These are phyloP conservation scores for Echinosophora koreensis DNA, from an alignment of 306 rosid genomes.

Conservation along the genomic window DNA sequence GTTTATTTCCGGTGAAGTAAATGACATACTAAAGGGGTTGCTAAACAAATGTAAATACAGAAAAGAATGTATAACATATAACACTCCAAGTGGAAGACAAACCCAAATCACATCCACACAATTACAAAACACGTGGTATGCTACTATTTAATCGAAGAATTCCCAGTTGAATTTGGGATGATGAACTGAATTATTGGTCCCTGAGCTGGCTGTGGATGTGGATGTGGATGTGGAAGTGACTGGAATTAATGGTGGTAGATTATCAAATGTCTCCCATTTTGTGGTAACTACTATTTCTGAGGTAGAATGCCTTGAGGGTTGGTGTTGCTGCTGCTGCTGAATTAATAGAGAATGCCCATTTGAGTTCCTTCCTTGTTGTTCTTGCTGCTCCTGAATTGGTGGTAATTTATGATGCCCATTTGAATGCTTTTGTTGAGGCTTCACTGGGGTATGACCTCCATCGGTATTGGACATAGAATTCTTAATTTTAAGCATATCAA, in stretches of 20 bases:
- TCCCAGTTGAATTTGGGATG: slow-evolving; percentile 88
- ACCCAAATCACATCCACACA: slow-evolving; percentile 71
- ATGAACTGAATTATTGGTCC: slow-evolving; percentile 57
- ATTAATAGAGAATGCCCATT: slow-evolving; percentile 41
- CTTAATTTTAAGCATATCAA: slow-evolving; percentile 79
- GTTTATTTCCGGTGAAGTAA: slow-evolving; percentile 65
- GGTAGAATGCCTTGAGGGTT: slow-evolving; percentile 49
- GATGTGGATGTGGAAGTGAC: slow-evolving; percentile 53
- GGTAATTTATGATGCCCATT: slow-evolving; percentile 46
- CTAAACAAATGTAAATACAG: slow-evolving; percentile 79
- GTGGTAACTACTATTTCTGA: slow-evolving; percentile 83
- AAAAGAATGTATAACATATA: slow-evolving; percentile 71
- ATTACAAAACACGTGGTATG: slow-evolving; percentile 51
- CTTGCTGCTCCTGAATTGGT: slow-evolving; percentile 59
- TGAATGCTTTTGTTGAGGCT: slow-evolving; percentile 51
- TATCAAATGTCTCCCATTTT: slow-evolving; percentile 92
- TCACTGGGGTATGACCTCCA: slow-evolving; percentile 50
- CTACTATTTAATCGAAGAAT: slow-evolving; percentile 62
- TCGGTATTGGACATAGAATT: slow-evolving; percentile 60
- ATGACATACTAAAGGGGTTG: slow-evolving; percentile 51
- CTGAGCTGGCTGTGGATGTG: slow-evolving; percentile 48
- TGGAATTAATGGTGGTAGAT: slow-evolving; percentile 57
- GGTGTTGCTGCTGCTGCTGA: slow-evolving; percentile 40
- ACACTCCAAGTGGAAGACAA: slow-evolving; percentile 66
- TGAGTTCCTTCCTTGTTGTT: slow-evolving; percentile 33